These are phyloP conservation scores for Mortierella hygrophila DNA, from an alignment of 192 early-diverging fungal genomes.

Conservation along the genomic window DNA sequence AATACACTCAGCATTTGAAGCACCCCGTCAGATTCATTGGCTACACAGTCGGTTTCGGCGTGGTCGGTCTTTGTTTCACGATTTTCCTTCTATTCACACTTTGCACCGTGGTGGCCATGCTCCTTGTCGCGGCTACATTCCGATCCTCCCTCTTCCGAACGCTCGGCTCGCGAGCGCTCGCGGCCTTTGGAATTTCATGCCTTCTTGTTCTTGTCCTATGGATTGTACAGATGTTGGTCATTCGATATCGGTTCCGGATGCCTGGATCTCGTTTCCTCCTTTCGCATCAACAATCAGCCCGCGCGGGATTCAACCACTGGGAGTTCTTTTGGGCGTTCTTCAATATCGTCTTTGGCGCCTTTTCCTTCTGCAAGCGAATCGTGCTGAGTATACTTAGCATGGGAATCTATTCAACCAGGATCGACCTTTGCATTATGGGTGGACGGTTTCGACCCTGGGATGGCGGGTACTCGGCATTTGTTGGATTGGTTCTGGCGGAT, in stretches of 20 bases:
- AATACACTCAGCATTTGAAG: constrained; percentile 52
- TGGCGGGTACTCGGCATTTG: constrained; percentile 53
- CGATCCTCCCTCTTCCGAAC: constrained; percentile 49
- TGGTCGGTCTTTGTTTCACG: constrained; percentile 50
- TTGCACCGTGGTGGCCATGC: constrained; percentile 44
- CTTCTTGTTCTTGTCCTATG: constrained; percentile 44
- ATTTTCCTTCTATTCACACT: constrained; percentile 43
- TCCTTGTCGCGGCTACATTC: constrained; percentile 53
- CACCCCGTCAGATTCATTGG: constrained; percentile 52
- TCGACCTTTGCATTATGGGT: constrained; percentile 53
- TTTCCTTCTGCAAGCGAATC: constrained; percentile 48
- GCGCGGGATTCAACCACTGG: constrained; percentile 46
- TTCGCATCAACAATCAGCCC: constrained; percentile 29
- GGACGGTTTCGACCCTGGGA: constrained; percentile 53
- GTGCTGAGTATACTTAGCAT: constrained; percentile 27
- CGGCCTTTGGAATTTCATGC: constrained; percentile 41
- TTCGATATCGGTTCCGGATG: constrained; percentile 52
- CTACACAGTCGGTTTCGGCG: constrained; percentile 53
- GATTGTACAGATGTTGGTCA: constrained; percentile 53
- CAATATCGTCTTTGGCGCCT: constrained; percentile 55
- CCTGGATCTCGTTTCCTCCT: constrained; percentile 48
- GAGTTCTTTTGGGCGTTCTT: constrained; percentile 57
- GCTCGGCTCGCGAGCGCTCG: constrained; percentile 33
- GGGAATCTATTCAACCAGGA: constrained; percentile 38
- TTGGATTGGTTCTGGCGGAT: constrained; percentile 48